Evolutionary conservation across 1,284 basidiomycete genomes (phyloP).

Genomic region (Ceratobasidium sp.): DNA sequence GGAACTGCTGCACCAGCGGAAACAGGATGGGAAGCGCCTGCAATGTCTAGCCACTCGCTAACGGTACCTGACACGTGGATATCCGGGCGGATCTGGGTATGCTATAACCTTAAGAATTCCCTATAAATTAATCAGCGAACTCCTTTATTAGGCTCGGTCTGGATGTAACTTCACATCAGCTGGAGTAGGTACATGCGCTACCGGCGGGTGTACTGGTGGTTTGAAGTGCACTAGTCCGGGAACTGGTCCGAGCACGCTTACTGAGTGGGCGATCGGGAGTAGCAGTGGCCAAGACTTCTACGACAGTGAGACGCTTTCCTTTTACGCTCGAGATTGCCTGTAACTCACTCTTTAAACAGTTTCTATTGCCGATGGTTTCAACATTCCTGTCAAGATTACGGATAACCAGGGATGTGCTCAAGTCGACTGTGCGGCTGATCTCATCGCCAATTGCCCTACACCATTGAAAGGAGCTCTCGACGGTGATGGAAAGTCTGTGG

Average conservation of each 20-base stretch:
- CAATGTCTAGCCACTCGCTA: slow-evolving; percentile 60
- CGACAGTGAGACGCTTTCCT: slow-evolving; percentile 42
- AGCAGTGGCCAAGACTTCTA: slow-evolving; percentile 47
- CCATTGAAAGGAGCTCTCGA: slow-evolving; percentile 40
- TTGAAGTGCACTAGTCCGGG: slow-evolving; percentile 50
- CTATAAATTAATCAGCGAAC: background rate
- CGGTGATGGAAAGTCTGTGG: slow-evolving; percentile 43
- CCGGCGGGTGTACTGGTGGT: slow-evolving; percentile 60
- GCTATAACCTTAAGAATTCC: background rate
- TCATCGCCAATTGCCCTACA: slow-evolving; percentile 45
- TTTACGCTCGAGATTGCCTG: background rate
- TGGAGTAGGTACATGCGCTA: slow-evolving; percentile 21
- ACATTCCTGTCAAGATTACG: slow-evolving; percentile 52
- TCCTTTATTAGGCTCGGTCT: slow-evolving; percentile 59
- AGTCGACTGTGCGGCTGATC: slow-evolving; percentile 47
- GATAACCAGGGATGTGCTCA: slow-evolving; percentile 47
- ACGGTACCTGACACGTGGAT: slow-evolving; percentile 65
- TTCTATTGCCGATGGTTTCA: slow-evolving; percentile 53
- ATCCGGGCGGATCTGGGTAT: slow-evolving; percentile 64
- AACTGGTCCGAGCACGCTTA: slow-evolving; percentile 54
- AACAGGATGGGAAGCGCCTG: slow-evolving; percentile 63
- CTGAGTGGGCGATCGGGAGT: slow-evolving; percentile 46
- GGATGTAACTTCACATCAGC: slow-evolving; percentile 64
- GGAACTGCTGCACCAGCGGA: slow-evolving; percentile 51
- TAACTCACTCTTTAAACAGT: slow-evolving; percentile 34